These are phyloP conservation scores for Clavariopsis aquatica DNA, from an alignment of 495 filamentous ascomycete species.

Conservation along the genomic window DNA sequence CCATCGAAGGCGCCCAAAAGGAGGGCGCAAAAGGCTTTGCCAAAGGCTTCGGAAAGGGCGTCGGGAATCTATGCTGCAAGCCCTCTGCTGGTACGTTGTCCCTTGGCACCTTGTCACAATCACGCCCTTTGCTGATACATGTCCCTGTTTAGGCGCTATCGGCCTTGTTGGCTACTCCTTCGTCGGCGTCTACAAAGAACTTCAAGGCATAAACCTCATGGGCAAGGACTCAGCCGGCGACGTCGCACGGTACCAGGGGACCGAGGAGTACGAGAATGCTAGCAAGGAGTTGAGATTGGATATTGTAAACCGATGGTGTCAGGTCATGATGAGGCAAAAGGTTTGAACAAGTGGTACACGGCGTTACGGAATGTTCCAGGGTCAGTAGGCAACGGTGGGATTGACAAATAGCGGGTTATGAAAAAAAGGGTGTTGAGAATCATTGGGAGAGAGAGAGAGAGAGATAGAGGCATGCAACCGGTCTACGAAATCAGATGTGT, in stretches of 20 bases:
- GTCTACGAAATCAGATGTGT: no score
- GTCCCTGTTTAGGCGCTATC: not conserved
- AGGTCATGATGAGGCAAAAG: conserved; percentile 42
- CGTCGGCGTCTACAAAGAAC: conserved; percentile 68
- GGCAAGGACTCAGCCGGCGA: conserved; percentile 69
- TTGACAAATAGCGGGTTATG: no score
- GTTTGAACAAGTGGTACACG: no score
- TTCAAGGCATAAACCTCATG: conserved; percentile 61
- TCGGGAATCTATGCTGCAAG: conserved; percentile 38
- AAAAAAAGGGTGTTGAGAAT: no score
- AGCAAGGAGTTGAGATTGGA: conserved; percentile 57
- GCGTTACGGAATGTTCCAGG: no score
- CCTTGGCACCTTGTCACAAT: not conserved
- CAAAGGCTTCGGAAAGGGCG: conserved; percentile 47
- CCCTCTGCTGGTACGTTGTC: conserved; percentile 27
- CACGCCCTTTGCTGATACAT: not conserved
- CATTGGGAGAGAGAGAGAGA: no score
- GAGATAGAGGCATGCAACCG: no score
- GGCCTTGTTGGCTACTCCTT: conserved; percentile 29
- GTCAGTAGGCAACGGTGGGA: no score
- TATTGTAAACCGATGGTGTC: conserved; percentile 59
- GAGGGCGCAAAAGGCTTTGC: conserved; percentile 40
- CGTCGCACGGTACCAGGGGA: conserved; percentile 68
- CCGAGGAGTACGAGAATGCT: conserved; percentile 57
- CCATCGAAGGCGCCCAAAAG: conserved; percentile 42